Evolutionary conservation across 1,139 yeast genomes (phyloP).

Genomic region (Saccharomyces hybrid): DNA sequence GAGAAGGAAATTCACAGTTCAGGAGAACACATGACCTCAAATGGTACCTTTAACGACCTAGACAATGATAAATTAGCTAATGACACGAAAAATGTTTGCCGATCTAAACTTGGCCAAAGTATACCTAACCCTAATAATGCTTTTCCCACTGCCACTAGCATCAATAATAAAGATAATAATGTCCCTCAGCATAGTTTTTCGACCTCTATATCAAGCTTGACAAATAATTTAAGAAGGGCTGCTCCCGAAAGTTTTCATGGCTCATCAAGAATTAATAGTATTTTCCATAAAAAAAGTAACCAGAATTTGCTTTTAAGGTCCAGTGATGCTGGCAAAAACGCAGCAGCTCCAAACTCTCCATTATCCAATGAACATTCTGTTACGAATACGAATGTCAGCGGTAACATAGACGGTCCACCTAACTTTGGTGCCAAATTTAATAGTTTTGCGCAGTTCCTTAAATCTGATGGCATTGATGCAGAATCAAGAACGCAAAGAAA

Average conservation of each 20-base stretch:
- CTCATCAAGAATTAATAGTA: slow-evolving; percentile 11
- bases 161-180: slow-evolving; percentile 2
- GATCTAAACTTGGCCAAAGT: background rate
- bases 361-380: background rate
- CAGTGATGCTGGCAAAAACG: slow-evolving; percentile 5
- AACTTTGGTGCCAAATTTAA: slow-evolving; percentile 21
- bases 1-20: slow-evolving; percentile 11
- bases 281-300: slow-evolving; percentile 12
- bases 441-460: slow-evolving; percentile 34
- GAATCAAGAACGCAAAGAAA: slow-evolving; percentile 77
- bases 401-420: slow-evolving; percentile 3
- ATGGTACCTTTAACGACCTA: background rate
- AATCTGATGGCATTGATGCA: slow-evolving; percentile 32
- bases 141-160: slow-evolving; percentile 1
- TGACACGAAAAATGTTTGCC: background rate
- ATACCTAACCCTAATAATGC: background rate
- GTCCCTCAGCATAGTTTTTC: slow-evolving; percentile 13
- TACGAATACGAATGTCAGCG: background rate
- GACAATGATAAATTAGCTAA: background rate
- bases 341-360: slow-evolving; percentile 3
- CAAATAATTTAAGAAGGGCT: slow-evolving; percentile 24
- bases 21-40: background rate
- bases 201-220: slow-evolving; percentile 28
- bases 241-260: slow-evolving; percentile 13
- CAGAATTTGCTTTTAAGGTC: background rate